A percentile compares a stretch with the other conserved stretches of the same genome.
phyloP scores from a whole-genome alignment of 2,329 filamentous ascomycete species.

The Ceratocystis albifundus region DNA sequence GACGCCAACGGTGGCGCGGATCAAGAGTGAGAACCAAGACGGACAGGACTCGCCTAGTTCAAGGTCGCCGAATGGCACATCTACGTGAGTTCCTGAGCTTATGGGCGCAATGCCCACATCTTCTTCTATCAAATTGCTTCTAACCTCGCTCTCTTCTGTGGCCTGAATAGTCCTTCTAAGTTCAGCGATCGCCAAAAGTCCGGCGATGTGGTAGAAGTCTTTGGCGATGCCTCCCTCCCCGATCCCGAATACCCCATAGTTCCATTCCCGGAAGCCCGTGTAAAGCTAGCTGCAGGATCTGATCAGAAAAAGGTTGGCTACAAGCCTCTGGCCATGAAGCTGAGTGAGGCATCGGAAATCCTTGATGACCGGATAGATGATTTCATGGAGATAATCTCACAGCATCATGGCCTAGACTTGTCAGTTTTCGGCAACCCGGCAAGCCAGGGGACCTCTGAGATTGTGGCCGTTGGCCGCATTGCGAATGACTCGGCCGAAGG shows the following conservation, averaged over 20 bases:
- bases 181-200: slow-evolving; percentile 70
- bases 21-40: slow-evolving; percentile 35
- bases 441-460: slow-evolving; percentile 69
- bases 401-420: slow-evolving; percentile 64
- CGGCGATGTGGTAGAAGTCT: slow-evolving; percentile 69
- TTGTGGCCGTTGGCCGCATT: slow-evolving; percentile 84
- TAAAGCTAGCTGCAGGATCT: slow-evolving; percentile 75
- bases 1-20: slow-evolving; percentile 38
- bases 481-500: slow-evolving; percentile 79
- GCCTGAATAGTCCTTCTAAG: slow-evolving; percentile 38
- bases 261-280: slow-evolving; percentile 61
- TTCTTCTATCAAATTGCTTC: not conserved
- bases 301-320: slow-evolving; percentile 86
- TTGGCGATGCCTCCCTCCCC: slow-evolving; percentile 52
- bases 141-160: not conserved
- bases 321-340: slow-evolving; percentile 87
- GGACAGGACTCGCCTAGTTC: slow-evolving; percentile 34
- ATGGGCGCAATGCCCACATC: not conserved
- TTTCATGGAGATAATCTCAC: slow-evolving; percentile 62
- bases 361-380: slow-evolving; percentile 92
- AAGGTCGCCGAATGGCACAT: slow-evolving; percentile 27
- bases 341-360: slow-evolving; percentile 83
- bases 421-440: slow-evolving; percentile 78
- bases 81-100: slow-evolving; percentile 15
- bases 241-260: slow-evolving; percentile 58